phyloP scores from a whole-genome alignment of 2,329 filamentous ascomycete species.

The Aschersonia sp. region DNA sequence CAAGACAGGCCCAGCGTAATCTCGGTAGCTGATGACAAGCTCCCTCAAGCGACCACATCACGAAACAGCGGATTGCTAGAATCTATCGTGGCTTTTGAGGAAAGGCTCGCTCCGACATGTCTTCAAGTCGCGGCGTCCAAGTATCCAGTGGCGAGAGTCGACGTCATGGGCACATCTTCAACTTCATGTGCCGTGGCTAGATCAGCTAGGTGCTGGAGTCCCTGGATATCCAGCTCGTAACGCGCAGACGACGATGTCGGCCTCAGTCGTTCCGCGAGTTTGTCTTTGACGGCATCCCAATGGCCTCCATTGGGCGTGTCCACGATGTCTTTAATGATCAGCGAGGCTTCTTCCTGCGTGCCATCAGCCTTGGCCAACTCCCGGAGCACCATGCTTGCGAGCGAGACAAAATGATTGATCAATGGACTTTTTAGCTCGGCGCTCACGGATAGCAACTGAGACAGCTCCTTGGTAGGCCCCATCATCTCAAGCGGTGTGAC shows the following conservation, averaged over 20 bases:
- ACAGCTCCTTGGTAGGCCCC: slow-evolving; percentile 43
- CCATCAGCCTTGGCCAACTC: slow-evolving; percentile 41
- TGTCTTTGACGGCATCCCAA: slow-evolving; percentile 43
- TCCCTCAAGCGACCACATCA: too few relatives aligned
- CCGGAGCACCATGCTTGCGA: slow-evolving; percentile 45
- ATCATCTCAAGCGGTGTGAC: slow-evolving; percentile 42
- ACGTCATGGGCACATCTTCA: not conserved
- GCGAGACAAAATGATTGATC: slow-evolving; percentile 50
- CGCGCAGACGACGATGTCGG: slow-evolving; percentile 17
- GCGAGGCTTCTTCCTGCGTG: slow-evolving; percentile 41
- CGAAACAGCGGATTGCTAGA: too few relatives aligned
- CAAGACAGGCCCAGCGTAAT: too few relatives aligned
- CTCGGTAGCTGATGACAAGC: too few relatives aligned
- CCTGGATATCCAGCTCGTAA: slow-evolving; percentile 30
- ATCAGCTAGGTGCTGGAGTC: slow-evolving; percentile 48
- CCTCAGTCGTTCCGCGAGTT: slow-evolving; percentile 19
- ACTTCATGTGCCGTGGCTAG: slow-evolving; percentile 29
- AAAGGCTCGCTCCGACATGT: too few relatives aligned
- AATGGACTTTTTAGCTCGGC: slow-evolving; percentile 44
- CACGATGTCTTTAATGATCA: slow-evolving; percentile 39
- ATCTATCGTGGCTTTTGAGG: too few relatives aligned
- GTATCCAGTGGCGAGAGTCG: not conserved
- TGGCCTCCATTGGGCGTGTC: slow-evolving; percentile 34
- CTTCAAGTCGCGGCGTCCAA: not conserved
- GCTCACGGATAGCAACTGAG: slow-evolving; percentile 41